Evolutionary conservation across 805 yeast species (phyloP).

Genomic region (Candida multigemmis): DNA sequence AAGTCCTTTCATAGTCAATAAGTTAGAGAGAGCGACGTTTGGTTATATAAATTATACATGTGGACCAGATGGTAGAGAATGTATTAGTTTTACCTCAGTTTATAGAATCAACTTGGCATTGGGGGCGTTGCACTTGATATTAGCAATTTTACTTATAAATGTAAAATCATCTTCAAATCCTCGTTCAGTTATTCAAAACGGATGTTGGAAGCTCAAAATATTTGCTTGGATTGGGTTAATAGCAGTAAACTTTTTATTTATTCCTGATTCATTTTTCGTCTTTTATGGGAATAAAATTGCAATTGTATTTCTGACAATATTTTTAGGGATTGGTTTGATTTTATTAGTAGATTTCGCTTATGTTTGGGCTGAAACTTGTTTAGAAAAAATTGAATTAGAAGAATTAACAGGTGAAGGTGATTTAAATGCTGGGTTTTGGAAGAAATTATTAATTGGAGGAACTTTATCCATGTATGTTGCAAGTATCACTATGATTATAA

Average conservation of each 20-base stretch:
- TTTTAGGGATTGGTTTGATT: conserved; percentile 83
- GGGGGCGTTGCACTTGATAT: conserved; percentile 64
- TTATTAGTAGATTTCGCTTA: conserved; percentile 94
- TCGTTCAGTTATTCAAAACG: conserved; percentile 79
- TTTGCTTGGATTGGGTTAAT: conserved; percentile 48
- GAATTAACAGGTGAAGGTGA: conserved; percentile 42
- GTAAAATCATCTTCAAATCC: conserved; percentile 73
- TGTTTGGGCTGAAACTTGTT: conserved; percentile 96
- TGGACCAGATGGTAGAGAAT: conserved; percentile 61
- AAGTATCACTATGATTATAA: conserved; percentile 58
- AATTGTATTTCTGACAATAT: conserved; percentile 72
- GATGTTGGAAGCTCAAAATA: conserved; percentile 80
- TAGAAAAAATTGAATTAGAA: conserved; percentile 81
- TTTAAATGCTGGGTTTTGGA: conserved; percentile 58
- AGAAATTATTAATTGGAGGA: conserved; percentile 72
- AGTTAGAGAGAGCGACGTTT: conserved; percentile 63
- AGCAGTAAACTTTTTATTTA: conserved; percentile 51
- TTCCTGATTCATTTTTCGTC: conserved; percentile 82
- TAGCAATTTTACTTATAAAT: conserved; percentile 61
- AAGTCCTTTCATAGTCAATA: conserved; percentile 66
- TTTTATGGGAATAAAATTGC: conserved; percentile 90
- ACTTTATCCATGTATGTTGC: conserved; percentile 78
- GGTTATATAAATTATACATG: conserved; percentile 67
- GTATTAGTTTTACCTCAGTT: conserved; percentile 88
- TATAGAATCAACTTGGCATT: conserved; percentile 85